These are phyloP conservation scores for Theobroma grandiflorum DNA, from an alignment of 441 rosid genomes.

Conservation along the genomic window DNA sequence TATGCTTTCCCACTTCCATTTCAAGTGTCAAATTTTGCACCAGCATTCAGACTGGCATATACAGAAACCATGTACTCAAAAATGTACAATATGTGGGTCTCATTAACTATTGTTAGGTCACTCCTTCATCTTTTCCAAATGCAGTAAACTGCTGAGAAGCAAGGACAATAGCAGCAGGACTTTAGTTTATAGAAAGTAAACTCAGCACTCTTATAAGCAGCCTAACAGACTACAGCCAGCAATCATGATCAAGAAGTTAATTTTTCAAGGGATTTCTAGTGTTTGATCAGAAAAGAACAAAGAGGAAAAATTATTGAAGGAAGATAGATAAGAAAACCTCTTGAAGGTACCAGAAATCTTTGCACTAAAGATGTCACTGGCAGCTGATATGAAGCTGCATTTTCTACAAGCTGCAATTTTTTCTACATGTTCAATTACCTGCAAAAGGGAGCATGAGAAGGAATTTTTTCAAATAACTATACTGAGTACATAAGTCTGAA, in stretches of 20 bases:
- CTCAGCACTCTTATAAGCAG: background rate
- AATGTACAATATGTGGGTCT: conserved; percentile 1
- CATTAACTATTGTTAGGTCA: conserved; percentile 11
- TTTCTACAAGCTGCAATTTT: conserved; percentile 74
- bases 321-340: conserved; percentile 63
- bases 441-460: conserved; percentile 37
- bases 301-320: conserved; percentile 21
- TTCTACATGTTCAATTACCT: conserved; percentile 85
- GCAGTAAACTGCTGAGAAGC: conserved; percentile 2
- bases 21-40: conserved; percentile 10
- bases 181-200: background rate
- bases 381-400: conserved; percentile 84
- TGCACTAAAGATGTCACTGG: conserved; percentile 82
- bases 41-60: background rate
- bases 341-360: conserved; percentile 97
- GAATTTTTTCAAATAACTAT: conserved; percentile 1
- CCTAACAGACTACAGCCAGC: conserved; percentile 13
- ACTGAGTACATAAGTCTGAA: background rate
- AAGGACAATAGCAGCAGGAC: background rate
- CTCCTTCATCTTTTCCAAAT: conserved; percentile 11
- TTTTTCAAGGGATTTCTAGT: background rate
- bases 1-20: background rate
- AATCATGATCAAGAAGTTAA: conserved; percentile 14
- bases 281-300: background rate
- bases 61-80: conserved; percentile 9